Evolutionary conservation across 352 stramenopile genomes (phyloP).

Genomic region (Phytophthora citrophthora): DNA sequence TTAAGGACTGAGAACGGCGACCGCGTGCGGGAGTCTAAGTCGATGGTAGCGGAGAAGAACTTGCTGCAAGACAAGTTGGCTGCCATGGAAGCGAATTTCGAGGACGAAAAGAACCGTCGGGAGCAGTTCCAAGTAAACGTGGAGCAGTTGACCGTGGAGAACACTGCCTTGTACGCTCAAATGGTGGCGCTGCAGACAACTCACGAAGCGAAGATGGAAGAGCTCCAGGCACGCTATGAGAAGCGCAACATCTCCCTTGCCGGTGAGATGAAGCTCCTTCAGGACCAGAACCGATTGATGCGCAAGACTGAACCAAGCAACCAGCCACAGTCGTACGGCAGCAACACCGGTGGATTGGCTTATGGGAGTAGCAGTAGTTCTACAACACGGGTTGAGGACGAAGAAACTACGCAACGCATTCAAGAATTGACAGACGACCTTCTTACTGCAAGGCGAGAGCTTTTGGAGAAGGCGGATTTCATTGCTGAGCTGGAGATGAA

Average conservation of each 20-base stretch:
- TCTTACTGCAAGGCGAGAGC: constrained; percentile 60
- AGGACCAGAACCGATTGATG: constrained; percentile 82
- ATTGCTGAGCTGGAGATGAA: constrained; percentile 74
- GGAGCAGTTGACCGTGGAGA: constrained; percentile 86
- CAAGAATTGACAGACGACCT: constrained; percentile 80
- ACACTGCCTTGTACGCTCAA: constrained; percentile 85
- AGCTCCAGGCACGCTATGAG: constrained; percentile 70
- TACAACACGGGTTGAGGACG: constrained; percentile 34
- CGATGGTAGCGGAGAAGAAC: constrained; percentile 79
- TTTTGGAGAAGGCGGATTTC: constrained; percentile 66
- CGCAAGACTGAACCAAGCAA: constrained; percentile 43
- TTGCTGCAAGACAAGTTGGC: constrained; percentile 69
- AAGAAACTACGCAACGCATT: constrained; percentile 55
- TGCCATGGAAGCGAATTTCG: constrained; percentile 74
- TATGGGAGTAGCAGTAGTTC: constrained; percentile 20
- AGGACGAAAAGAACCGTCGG: constrained; percentile 79
- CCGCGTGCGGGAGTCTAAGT: constrained; percentile 62
- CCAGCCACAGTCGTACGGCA: constrained; percentile 10
- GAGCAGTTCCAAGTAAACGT: constrained; percentile 90
- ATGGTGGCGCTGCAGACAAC: constrained; percentile 87
- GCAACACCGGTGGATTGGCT: constrained; percentile 7
- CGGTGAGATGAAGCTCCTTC: constrained; percentile 78
- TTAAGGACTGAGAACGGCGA: constrained; percentile 63
- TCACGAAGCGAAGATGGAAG: constrained; percentile 85
- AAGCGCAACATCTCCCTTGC: constrained; percentile 74